Percentiles rank a stretch among this genome's conserved stretches.
These are phyloP conservation scores for Blastobotrys apis DNA, from an alignment of 1,139 yeast species.

Conservation along the genomic window DNA sequence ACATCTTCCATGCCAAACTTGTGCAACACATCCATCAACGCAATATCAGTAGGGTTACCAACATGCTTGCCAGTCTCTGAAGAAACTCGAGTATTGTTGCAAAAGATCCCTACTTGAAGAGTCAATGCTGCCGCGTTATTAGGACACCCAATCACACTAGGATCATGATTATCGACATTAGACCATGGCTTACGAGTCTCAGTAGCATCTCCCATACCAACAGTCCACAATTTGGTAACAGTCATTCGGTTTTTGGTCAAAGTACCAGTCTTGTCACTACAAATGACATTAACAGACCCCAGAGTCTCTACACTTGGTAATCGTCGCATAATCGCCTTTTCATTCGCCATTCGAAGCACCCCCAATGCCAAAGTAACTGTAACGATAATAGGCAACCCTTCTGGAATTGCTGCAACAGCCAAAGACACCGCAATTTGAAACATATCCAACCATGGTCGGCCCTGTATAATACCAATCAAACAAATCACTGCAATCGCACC, in stretches of 20 bases:
- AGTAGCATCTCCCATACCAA: slow-evolving; percentile 48
- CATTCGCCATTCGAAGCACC: slow-evolving; percentile 89
- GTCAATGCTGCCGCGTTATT: slow-evolving; percentile 33
- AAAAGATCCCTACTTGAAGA: slow-evolving; percentile 66
- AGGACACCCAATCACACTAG: slow-evolving; percentile 13
- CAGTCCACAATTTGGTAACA: slow-evolving; percentile 78
- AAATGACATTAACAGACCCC: slow-evolving; percentile 91
- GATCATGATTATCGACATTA: slow-evolving; percentile 15
- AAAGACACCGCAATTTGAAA: slow-evolving; percentile 92
- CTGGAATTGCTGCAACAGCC: slow-evolving; percentile 98
- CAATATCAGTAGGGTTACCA: slow-evolving; percentile 95
- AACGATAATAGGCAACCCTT: slow-evolving; percentile 93
- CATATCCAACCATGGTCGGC: slow-evolving; percentile 93
- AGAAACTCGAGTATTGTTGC: slow-evolving; percentile 69
- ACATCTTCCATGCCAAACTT: slow-evolving; percentile 69
- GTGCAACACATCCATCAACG: slow-evolving; percentile 68
- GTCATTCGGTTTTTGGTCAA: slow-evolving; percentile 94
- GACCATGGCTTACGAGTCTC: slow-evolving; percentile 23
- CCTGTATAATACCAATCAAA: slow-evolving; percentile 79
- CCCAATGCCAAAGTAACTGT: slow-evolving; percentile 95
- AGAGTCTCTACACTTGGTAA: slow-evolving; percentile 93
- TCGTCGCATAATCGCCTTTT: slow-evolving; percentile 87
- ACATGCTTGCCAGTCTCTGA: slow-evolving; percentile 65
- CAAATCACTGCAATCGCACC: slow-evolving; percentile 83
- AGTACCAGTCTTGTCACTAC: slow-evolving; percentile 95